Conservation (phyloP, 1,139 yeast genomes). For the Yamadazyma atmosphaerica region DNA sequence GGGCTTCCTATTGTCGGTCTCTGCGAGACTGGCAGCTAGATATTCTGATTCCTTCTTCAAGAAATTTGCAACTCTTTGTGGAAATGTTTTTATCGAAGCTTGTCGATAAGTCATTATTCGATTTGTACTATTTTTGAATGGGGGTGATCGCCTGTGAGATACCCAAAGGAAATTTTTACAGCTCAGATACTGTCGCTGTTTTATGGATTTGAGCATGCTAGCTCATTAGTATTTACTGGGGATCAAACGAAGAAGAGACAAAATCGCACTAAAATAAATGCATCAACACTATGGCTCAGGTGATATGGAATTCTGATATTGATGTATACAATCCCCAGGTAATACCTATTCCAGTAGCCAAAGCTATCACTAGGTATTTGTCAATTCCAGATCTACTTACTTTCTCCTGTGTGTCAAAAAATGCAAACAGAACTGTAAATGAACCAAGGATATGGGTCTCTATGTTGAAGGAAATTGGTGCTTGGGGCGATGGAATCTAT, state of each 20-base stretch:
- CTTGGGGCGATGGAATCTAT: conserved; percentile 35
- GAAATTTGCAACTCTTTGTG: conserved; percentile 14
- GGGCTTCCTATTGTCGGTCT: conserved; percentile 1
- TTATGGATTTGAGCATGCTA: conserved; percentile 8
- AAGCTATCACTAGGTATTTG: conserved; percentile 34
- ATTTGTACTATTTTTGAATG: not conserved
- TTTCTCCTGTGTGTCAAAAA: conserved; percentile 39
- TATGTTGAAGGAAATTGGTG: conserved; percentile 47
- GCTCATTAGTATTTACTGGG: conserved; percentile 7
- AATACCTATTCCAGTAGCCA: conserved; percentile 42
- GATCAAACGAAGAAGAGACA: not conserved
- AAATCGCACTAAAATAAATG: conserved; percentile 6
- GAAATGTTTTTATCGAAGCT: conserved; percentile 8
- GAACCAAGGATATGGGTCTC: conserved; percentile 53
- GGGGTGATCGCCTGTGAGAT: conserved; percentile 1
- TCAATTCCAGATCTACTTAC: conserved; percentile 36
- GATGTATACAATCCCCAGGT: conserved; percentile 46
- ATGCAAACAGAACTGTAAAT: conserved; percentile 37
- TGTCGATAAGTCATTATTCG: not conserved
- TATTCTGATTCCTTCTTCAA: conserved; percentile 18
- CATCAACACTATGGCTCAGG: conserved; percentile 39
- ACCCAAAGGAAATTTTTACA: not conserved
- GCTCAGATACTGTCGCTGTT: not conserved
- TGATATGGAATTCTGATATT: conserved; percentile 50
- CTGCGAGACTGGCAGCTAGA: conserved; percentile 13